Evolutionary conservation across 2,329 filamentous ascomycete species (phyloP).

Genomic region (Diaporthe nobilis): DNA sequence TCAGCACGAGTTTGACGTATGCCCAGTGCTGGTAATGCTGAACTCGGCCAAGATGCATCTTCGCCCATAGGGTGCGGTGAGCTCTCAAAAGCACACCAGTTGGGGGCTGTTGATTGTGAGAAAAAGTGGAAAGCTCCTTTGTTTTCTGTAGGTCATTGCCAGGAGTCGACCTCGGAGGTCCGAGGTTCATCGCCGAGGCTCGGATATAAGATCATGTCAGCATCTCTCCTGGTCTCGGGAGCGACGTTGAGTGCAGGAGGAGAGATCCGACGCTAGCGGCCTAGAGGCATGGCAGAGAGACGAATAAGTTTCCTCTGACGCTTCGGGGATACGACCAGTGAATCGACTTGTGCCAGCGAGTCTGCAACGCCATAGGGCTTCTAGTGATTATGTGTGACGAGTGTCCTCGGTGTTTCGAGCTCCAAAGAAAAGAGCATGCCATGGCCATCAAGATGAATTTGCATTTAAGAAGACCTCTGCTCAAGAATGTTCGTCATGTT

Average conservation of each 20-base stretch:
- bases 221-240: not conserved
- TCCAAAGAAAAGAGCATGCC: not conserved
- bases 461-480: constrained; percentile 5
- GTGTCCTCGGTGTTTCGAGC: constrained; percentile 26
- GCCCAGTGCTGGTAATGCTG: not conserved
- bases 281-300: too few relatives aligned
- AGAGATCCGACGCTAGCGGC: constrained; percentile 3
- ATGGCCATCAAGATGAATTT: not conserved
- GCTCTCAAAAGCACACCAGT: not conserved
- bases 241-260: not conserved
- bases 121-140: too few relatives aligned
- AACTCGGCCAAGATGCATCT: not conserved
- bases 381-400: not conserved
- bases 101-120: not conserved
- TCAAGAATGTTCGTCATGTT: not conserved
- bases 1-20: too few relatives aligned
- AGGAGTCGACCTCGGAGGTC: not conserved
- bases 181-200: constrained; percentile 10
- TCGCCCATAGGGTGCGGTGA: not conserved
- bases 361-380: not conserved
- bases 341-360: not conserved
- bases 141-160: not conserved
- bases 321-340: constrained; percentile 8
- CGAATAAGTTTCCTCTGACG: not conserved
- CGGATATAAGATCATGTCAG: not conserved